phyloP scores from a whole-genome alignment of 371 early-diverging fungal species.

The Sporodiniella umbellata region DNA sequence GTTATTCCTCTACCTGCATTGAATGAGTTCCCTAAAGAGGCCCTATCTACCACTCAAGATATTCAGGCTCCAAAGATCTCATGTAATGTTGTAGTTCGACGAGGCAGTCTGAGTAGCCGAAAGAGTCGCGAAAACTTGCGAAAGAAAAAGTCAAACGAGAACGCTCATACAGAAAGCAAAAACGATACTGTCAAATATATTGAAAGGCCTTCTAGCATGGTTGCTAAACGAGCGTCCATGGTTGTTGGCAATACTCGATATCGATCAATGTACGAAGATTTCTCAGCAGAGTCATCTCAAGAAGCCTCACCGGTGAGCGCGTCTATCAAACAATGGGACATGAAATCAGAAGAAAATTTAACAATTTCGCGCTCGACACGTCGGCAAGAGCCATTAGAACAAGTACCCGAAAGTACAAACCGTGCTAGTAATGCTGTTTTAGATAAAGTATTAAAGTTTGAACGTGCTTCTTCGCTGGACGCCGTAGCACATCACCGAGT shows the following conservation, averaged over 20 bases:
- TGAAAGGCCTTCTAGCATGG: constrained; percentile 27
- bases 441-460: constrained; percentile 47
- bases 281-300: constrained; percentile 20
- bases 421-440: constrained; percentile 25
- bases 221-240: constrained; percentile 18
- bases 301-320: constrained; percentile 34
- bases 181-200: too few species aligned
- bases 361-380: constrained; percentile 18
- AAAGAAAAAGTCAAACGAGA: not conserved
- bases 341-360: constrained; percentile 15
- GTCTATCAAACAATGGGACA: constrained; percentile 40
- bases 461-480: constrained; percentile 41
- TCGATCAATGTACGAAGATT: constrained; percentile 37
- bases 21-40: too few species aligned
- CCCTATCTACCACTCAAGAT: too few species aligned
- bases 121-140: constrained; percentile 39
- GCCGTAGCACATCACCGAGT: constrained; percentile 31
- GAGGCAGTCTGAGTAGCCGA: constrained; percentile 32
- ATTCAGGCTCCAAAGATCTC: not conserved
- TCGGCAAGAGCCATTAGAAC: constrained; percentile 11
- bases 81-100: constrained; percentile 13
- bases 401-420: not conserved
- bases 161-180: not conserved
- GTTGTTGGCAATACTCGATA: constrained; percentile 24
- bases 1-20: too few species aligned